Percentiles rank a stretch among this genome's conserved stretches.
phyloP scores from a whole-genome alignment of 1,284 basidiomycete species.

The Athelia sp. region DNA sequence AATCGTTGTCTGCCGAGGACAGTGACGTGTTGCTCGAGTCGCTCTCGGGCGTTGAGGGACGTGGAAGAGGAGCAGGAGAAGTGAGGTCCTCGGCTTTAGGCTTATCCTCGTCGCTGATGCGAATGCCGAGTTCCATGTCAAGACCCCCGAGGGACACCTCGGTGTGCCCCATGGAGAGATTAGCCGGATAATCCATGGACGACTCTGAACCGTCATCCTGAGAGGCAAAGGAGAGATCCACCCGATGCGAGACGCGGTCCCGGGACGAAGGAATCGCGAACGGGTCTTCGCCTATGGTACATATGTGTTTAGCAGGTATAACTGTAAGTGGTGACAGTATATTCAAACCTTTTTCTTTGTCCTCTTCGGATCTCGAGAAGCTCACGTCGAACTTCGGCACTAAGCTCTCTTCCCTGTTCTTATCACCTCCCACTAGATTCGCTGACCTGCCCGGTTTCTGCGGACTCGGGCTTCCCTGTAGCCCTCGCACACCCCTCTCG shows the following conservation, averaged over 20 bases:
- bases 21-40: not conserved
- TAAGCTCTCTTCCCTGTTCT: constrained; percentile 27
- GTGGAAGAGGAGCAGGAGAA: not conserved
- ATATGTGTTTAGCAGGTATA: no score
- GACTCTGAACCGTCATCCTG: not conserved
- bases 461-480: constrained; percentile 62
- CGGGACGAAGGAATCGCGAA: no score
- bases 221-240: not conserved
- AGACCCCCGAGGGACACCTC: constrained; percentile 16
- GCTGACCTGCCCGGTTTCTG: constrained; percentile 27
- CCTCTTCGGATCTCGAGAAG: no score
- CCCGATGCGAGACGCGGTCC: not conserved
- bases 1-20: not conserved
- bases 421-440: constrained; percentile 1
- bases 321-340: no score
- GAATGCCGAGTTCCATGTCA: not conserved
- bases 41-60: not conserved
- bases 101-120: not conserved
- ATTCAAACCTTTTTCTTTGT: no score
- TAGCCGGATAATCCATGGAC: not conserved
- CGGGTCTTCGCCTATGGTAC: no score
- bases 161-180: constrained; percentile 19
- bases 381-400: constrained; percentile 41
- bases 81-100: not conserved
- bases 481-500: constrained; percentile 40